Base-by-base conservation (phyloP, 192 early-diverging fungal genomes). In the Backusella luteola region DNA sequence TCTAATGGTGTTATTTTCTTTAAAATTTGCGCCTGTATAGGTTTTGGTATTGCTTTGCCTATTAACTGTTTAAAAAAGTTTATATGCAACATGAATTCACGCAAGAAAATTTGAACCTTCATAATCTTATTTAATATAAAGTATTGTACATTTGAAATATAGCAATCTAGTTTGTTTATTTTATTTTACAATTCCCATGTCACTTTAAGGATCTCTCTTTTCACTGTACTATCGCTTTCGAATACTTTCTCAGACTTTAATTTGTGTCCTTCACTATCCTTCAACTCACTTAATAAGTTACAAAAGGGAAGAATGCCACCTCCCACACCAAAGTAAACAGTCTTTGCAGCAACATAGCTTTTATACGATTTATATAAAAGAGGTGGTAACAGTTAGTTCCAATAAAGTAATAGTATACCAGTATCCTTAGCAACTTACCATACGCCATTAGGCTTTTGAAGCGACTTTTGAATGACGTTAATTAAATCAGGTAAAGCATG, bases 251-350 rank as follows among this genome's bases (percentile, higher is more conserved):
- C 74, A 0, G 74, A 8, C 36, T 83, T 80, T 46, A 83, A 52
- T 23, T 67, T 74, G 52, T 83, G 67, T 26, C 78, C 78, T 5
- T 77, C 53, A 1, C 68, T 41, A 63, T 83, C 82, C 29, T 73
- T 76, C 14, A 69, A 86, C 34, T 83, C 72, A 26, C 85, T 77
- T 21, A 96, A 89, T 29, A 91, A 81, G 69, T 86, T 74, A 39
- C 89, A 78, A 80, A 98, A 98, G 46, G 91, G 83, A 19, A 92
- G 81, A 35, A 96, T 87, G 21, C 93, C 92, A 6, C 97, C 97
- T 32, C 92, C 89, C 1, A 96, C 95, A 26, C 97, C 97, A 91
- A 99, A 99, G 80, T 99, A 99, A 7, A 92, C 91, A 0, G 93
- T 90, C 77, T 99, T 99, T 74, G 96, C 96, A 19, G 96, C 96